Evolutionary conservation across 2,329 filamentous ascomycete genomes (phyloP).

Genomic region (Metarhizium album): DNA sequence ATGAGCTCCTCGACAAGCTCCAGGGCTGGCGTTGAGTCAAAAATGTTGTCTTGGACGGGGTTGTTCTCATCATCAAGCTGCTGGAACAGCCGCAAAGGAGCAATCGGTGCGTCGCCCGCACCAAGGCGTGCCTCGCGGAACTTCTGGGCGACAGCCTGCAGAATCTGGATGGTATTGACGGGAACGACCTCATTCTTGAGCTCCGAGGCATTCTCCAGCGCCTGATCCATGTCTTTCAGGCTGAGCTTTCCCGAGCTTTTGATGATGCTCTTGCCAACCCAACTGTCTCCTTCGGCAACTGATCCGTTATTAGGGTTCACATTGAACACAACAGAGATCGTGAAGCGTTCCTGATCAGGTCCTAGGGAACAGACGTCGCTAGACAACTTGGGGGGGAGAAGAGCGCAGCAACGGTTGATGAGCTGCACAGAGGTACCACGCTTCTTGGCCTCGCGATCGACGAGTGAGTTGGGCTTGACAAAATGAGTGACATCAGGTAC

Average conservation of each 20-base stretch:
- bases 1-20: conserved; percentile 92
- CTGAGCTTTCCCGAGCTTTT: conserved; percentile 82
- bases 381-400: conserved; percentile 79
- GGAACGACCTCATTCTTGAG: conserved; percentile 56
- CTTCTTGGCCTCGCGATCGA: conserved; percentile 96
- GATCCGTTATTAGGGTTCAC: conserved; percentile 72
- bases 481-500: conserved; percentile 94
- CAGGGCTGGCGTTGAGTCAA: conserved; percentile 78
- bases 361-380: conserved; percentile 79
- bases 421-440: conserved; percentile 92
- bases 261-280: conserved; percentile 88
- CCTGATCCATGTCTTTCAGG: conserved; percentile 76
- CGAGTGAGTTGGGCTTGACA: conserved; percentile 88
- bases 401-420: conserved; percentile 76
- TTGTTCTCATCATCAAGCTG: conserved; percentile 97
- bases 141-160: conserved; percentile 75
- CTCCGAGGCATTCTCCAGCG: conserved; percentile 54
- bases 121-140: conserved; percentile 83
- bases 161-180: conserved; percentile 67
- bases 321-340: conserved; percentile 86
- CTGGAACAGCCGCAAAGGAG: conserved; percentile 78
- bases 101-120: conserved; percentile 66
- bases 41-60: conserved; percentile 91
- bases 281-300: conserved; percentile 75
- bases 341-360: conserved; percentile 80